Base-by-base conservation (phyloP, 352 stramenopile genomes). In the Phytophthora vignae region DNA sequence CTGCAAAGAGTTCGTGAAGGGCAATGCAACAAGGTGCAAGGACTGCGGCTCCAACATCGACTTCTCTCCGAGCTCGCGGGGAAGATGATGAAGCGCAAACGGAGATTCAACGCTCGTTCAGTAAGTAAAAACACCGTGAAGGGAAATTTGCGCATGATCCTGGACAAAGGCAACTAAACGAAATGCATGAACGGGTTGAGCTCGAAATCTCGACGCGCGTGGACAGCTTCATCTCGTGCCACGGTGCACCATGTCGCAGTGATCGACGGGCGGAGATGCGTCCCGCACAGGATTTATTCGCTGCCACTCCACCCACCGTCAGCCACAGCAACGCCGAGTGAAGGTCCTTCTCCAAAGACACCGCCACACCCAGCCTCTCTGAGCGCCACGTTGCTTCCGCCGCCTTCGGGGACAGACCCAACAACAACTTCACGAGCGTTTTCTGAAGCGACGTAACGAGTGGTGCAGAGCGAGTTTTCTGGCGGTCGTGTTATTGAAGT, bases 1-100 rank as follows among this genome's bases (percentile, higher is more conserved):
- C 53, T 90, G 82, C 70, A 87, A 88, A 59, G 82, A 90, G 60
- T 87, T 86, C 53, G 73, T 90, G 55, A 83, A 82, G 53, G 80
- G 83, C 27, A 76, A 69, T 25, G 77, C 83, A 12, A 73, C 66
- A 21, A 36, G 59, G 10, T 73, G 69, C 63, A 72, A 63, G 56
- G 27, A 76, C 14, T 76, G 69, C 44, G 46, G 63, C 53, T 64
- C 69, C 1, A 57, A 65, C 25, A 68, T 72, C 21, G 60, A 33
- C 15, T 38, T 14, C 19, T 25, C 49, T 31, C 21, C 60, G 38
- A 60, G 50, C 17, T 42, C 46, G 31, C 25, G 59, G 29, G 55
- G 15, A 6, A 4, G 11, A 19, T 52, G 44, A 52, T 44, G 12
- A 11, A 6, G 12, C 11, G 12, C 38, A 44, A 44, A 44, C 38